Base-by-base conservation (phyloP, 1,139 yeast species). In the Suhomyces taliae region DNA sequence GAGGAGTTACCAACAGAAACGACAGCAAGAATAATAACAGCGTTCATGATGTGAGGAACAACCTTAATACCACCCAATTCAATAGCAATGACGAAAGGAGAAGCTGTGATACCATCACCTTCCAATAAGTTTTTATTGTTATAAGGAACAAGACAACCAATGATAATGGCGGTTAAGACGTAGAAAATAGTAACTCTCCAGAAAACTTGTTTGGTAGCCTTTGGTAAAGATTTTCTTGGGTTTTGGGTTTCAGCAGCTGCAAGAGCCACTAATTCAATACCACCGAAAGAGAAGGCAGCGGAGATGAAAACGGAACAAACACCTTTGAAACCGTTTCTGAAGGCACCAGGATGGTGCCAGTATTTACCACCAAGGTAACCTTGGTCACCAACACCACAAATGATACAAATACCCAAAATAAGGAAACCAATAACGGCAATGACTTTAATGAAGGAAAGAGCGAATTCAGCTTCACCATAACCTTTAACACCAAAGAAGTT, bases 1-100 rank as follows among this genome's bases (percentile, higher is more conserved):
- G 82, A 75, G 14, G 83, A 76, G 64, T 78, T 79, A 54, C 81
- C 81, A 33, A 81, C 80, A 11, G 83, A 77, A 27, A 79, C 62
- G 14, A 78, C 80, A 1, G 82, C 79, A 39, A 77, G 56, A 47
- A 79, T 63, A 46, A 79, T 70, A 35, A 79, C 79, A 8, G 81
- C 82, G 56, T 79, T 79, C 74, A 79, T 73, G 59, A 82, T 79
- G 49, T 73, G 71, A 1, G 82, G 81, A 11, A 70, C 55, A 7
- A 68, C 76, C 43, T 60, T 65, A 51, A 70, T 69, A 39, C 75
- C 76, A 35, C 70, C 75, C 47, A 62, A 61, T 14, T 64, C 57
- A 45, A 72, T 64, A 44, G 77, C 76, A 54, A 72, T 72, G 35
- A 72, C 76, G 50, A 72, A 72, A 3, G 76, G 76, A 10, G 76